These are phyloP conservation scores for Coemansia umbellata DNA, from an alignment of 192 early-diverging fungal species.

Conservation along the genomic window DNA sequence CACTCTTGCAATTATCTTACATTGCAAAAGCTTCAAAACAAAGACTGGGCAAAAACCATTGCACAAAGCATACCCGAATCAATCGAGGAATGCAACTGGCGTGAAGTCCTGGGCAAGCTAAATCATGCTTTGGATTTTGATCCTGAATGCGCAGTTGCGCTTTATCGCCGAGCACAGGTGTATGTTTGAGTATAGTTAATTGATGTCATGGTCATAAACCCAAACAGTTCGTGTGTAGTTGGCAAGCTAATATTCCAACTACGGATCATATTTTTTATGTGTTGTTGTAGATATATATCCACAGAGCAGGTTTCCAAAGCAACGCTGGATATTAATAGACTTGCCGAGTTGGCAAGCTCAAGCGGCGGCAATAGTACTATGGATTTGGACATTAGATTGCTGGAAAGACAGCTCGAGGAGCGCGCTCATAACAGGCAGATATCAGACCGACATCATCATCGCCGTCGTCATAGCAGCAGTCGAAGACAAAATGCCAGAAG, in stretches of 20 bases:
- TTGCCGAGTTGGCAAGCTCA: neutral
- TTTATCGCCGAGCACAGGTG: conserved; percentile 8
- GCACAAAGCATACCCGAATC: conserved; percentile 12
- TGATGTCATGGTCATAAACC: too few relatives aligned
- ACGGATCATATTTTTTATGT: neutral
- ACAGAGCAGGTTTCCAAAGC: neutral
- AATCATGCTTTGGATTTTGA: conserved; percentile 13
- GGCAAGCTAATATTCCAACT: neutral
- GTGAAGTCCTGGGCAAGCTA: conserved; percentile 7
- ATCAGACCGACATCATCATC: conserved; percentile 1
- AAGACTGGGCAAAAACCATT: conserved; percentile 19
- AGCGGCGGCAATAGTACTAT: neutral
- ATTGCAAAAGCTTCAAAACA: conserved; percentile 16
- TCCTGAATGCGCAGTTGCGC: conserved; percentile 7
- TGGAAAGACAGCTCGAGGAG: neutral
- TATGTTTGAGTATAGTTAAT: too few relatives aligned
- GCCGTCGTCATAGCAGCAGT: neutral
- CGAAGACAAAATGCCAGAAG: neutral
- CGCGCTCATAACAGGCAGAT: neutral
- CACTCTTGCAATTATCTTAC: neutral
- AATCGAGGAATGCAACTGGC: neutral
- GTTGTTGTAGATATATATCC: conserved; percentile 5
- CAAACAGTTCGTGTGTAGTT: too few relatives aligned
- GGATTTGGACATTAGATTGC: neutral
- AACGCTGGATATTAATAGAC: neutral